These are phyloP conservation scores for Penicillium sp. DNA, from an alignment of 2,329 filamentous ascomycete genomes.

Conservation along the genomic window DNA sequence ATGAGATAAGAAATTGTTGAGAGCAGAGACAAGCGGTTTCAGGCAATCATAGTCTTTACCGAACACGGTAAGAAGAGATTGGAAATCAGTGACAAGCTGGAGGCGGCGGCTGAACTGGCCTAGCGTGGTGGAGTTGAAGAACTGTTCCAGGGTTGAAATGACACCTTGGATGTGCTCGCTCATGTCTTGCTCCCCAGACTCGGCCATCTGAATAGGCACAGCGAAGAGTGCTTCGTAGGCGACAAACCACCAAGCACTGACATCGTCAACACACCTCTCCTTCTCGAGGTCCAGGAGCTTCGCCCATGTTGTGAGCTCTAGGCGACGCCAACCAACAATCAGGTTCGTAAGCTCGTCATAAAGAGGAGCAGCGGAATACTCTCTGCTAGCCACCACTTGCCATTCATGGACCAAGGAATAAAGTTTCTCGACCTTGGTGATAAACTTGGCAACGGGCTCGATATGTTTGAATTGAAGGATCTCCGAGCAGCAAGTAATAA, in stretches of 20 bases:
- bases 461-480: slow-evolving; percentile 72
- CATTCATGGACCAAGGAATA: slow-evolving; percentile 86
- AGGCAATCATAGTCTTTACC: slow-evolving; percentile 59
- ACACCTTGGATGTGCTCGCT: slow-evolving; percentile 65
- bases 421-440: slow-evolving; percentile 83
- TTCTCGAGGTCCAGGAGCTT: slow-evolving; percentile 82
- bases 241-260: slow-evolving; percentile 92
- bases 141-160: slow-evolving; percentile 72
- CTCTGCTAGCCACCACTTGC: slow-evolving; percentile 86
- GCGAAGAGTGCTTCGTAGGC: slow-evolving; percentile 87
- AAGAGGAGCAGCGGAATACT: slow-evolving; percentile 66
- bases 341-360: slow-evolving; percentile 77
- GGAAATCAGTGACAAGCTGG: slow-evolving; percentile 61
- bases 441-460: slow-evolving; percentile 80
- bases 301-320: slow-evolving; percentile 91
- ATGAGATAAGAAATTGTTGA: slow-evolving; percentile 74
- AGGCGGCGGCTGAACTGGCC: slow-evolving; percentile 78
- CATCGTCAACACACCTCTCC: slow-evolving; percentile 70
- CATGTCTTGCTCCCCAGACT: slow-evolving; percentile 60
- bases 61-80: slow-evolving; percentile 65
- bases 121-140: slow-evolving; percentile 74
- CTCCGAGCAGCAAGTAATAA: slow-evolving; percentile 70
- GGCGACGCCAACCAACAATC: slow-evolving; percentile 82
- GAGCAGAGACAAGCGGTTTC: slow-evolving; percentile 58
- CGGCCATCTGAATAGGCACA: slow-evolving; percentile 65